These are phyloP conservation scores for Collariella sp. DNA, from an alignment of 495 filamentous ascomycete species.

Conservation along the genomic window DNA sequence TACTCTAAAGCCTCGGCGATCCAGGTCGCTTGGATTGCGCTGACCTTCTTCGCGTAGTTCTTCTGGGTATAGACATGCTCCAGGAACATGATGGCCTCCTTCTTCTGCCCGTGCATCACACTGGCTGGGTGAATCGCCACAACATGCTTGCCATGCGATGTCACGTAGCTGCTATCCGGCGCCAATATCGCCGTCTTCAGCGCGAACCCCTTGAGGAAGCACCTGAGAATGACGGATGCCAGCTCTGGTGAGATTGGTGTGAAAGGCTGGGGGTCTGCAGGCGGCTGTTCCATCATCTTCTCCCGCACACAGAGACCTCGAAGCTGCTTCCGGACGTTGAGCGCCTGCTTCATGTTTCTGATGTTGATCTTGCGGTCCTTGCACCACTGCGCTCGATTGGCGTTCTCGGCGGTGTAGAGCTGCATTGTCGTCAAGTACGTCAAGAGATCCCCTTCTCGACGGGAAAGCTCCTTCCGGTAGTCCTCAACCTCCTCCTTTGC, in stretches of 20 bases:
- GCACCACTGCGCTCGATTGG: conserved; percentile 70
- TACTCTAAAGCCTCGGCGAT: conserved; percentile 58
- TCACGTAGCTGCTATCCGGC: conserved; percentile 79
- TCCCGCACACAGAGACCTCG: conserved; percentile 50
- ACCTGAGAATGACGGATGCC: conserved; percentile 57
- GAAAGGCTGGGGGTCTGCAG: conserved; percentile 43
- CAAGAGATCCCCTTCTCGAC: conserved; percentile 82
- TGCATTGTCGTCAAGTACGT: conserved; percentile 80
- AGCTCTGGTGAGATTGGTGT: conserved; percentile 42
- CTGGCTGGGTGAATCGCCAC: conserved; percentile 88
- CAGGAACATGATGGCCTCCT: conserved; percentile 90
- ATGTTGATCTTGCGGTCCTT: conserved; percentile 66
- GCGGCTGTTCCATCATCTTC: conserved; percentile 35
- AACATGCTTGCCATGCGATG: conserved; percentile 70
- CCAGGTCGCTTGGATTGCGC: conserved; percentile 81
- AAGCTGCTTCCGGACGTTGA: conserved; percentile 82
- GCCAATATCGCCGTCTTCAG: conserved; percentile 75
- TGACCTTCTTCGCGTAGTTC: conserved; percentile 85
- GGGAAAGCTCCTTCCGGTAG: conserved; percentile 61
- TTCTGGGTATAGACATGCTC: conserved; percentile 93
- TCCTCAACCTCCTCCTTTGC: conserved; percentile 66
- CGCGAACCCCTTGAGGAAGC: conserved; percentile 73
- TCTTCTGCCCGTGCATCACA: conserved; percentile 74
- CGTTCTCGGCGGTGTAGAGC: conserved; percentile 64
- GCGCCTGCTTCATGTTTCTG: conserved; percentile 65